Percentiles rank a stretch among this genome's conserved stretches.
These are phyloP conservation scores for Aspergillus tamarii DNA, from an alignment of 2,329 filamentous ascomycete species.

Conservation along the genomic window DNA sequence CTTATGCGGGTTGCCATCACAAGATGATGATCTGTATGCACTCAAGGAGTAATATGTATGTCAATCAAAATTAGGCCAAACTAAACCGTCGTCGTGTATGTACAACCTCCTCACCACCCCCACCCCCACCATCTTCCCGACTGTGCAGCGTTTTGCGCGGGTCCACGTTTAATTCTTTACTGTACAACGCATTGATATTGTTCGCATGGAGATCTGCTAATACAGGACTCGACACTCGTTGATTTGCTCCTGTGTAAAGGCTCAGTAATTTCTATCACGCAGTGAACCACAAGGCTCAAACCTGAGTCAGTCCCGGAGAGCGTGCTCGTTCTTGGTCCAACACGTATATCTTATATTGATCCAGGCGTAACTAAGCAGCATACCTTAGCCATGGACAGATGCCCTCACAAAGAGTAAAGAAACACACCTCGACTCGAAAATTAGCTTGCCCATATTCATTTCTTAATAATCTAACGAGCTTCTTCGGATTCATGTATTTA, in stretches of 20 bases:
- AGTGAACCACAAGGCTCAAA: neutral
- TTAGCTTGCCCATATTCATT: conserved; percentile 13
- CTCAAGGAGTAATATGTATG: neutral
- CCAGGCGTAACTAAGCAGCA: conserved; percentile 11
- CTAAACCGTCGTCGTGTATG: neutral
- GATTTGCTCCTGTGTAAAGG: conserved; percentile 2
- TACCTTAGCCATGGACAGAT: neutral
- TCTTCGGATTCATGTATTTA: conserved; percentile 7
- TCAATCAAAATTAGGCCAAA: neutral
- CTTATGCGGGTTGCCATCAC: neutral
- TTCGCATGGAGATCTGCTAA: neutral
- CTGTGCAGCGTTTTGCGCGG: neutral
- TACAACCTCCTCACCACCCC: neutral
- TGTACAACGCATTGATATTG: neutral
- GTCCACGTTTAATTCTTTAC: neutral
- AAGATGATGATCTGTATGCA: neutral
- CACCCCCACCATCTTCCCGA: neutral
- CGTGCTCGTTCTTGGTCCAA: neutral
- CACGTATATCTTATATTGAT: conserved; percentile 16
- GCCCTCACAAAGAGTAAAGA: neutral
- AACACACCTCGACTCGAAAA: conserved; percentile 13
- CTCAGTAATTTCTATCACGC: neutral
- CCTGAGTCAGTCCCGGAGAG: neutral
- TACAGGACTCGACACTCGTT: conserved; percentile 1
- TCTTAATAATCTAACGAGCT: conserved; percentile 10